Evolutionary conservation across 1,139 yeast genomes (phyloP), one percentile per base, ranked within the genome.

Genomic region (Yamadazyma aaseri): DNA sequence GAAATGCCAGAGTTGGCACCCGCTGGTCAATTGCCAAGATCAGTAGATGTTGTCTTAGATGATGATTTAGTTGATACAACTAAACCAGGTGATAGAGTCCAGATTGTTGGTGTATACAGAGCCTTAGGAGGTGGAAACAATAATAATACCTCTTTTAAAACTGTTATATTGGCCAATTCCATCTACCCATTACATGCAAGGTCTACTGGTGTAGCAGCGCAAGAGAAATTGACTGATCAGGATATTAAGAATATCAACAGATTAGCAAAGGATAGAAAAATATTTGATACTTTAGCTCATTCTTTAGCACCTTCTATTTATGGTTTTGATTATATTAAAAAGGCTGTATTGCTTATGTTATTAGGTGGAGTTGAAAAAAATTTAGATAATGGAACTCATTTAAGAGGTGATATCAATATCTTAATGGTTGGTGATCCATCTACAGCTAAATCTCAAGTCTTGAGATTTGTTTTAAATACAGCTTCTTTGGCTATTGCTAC

Each of bases 1-100:
- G 99, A 92, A 65, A 86, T 94, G 92, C 99, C 98, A 1, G 99
- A 92, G 63, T 76, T 84, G 47, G 97, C 98, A 0, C 98, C 98
- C 12, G 95, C 97, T 1, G 98, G 99, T 40, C 98, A 92, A 61
- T 71, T 92, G 44, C 98, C 99, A 26, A 73, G 98, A 47, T 82
- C 96, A 2, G 77, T 92, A 26, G 98, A 92, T 55, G 85, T 92
- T 24, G 76, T 92, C 15, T 67, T 94, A 53, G 97, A 92, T 57
- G 97, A 90, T 53, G 98, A 92, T 56, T 71, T 92, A 46, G 98
- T 92, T 2, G 99, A 92, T 55, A 65, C 67, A 36, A 86, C 89
- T 31, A 92, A 92, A 58, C 97, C 98, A 0, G 99, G 99, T 53
- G 99, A 92, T 55, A 79, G 98, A 56, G 80, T 90, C 23, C 97